phyloP scores from a whole-genome alignment of 2,329 filamentous ascomycete species.

The Incumbomyces lentus region DNA sequence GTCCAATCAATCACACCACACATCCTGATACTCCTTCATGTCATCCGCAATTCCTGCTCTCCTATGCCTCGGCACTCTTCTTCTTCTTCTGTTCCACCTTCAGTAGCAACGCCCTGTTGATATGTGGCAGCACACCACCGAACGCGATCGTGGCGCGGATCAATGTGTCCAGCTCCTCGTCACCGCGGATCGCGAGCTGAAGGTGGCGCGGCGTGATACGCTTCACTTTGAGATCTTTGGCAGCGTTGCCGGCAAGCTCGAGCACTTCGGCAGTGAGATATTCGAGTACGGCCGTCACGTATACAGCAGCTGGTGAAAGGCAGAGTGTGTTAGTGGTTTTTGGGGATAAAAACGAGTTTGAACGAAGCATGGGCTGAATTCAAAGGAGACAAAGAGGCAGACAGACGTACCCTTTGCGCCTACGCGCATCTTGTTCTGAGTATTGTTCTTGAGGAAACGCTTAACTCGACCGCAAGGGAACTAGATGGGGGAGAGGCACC shows the following conservation, averaged over 20 bases:
- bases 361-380: conserved; percentile 12
- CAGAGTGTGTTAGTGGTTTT: no score
- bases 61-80: conserved; percentile 43
- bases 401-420: conserved; percentile 62
- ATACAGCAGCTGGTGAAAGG: conserved; percentile 69
- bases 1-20: background rate
- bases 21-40: background rate
- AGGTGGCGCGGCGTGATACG: conserved; percentile 97
- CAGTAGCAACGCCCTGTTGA: conserved; percentile 90
- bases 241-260: conserved; percentile 93
- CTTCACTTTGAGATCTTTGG: conserved; percentile 99
- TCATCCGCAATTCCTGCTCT: background rate
- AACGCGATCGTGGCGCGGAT: conserved; percentile 97
- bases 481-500: conserved; percentile 46
- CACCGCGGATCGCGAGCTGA: conserved; percentile 93
- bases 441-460: conserved; percentile 98
- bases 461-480: conserved; percentile 99
- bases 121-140: conserved; percentile 95
- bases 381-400: background rate
- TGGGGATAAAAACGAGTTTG: background rate
- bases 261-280: conserved; percentile 97
- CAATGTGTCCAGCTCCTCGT: conserved; percentile 94
- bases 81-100: conserved; percentile 99
- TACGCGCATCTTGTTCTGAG: conserved; percentile 99
- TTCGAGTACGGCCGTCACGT: conserved; percentile 94